Evolutionary conservation across 2,329 filamentous ascomycete species (phyloP).

Genomic region (Alternaria sp.): DNA sequence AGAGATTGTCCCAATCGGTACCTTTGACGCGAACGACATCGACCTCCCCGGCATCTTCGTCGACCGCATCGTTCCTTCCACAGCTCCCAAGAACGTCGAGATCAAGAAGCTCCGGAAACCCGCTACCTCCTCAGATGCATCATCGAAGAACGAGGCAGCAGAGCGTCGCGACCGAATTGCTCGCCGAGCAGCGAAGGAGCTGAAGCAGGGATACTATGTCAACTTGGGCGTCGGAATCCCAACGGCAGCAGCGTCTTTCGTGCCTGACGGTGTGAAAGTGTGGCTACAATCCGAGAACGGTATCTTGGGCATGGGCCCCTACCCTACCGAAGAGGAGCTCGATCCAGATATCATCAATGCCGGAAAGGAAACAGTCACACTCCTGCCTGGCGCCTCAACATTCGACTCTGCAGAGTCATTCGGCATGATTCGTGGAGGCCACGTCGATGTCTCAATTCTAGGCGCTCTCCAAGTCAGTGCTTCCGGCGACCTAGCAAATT

Average conservation of each 20-base stretch:
- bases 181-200: slow-evolving; percentile 82
- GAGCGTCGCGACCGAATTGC: slow-evolving; percentile 76
- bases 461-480: slow-evolving; percentile 88
- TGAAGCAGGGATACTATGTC: slow-evolving; percentile 94
- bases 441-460: slow-evolving; percentile 86
- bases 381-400: slow-evolving; percentile 77
- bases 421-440: slow-evolving; percentile 88
- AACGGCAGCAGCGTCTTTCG: slow-evolving; percentile 84
- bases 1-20: slow-evolving; percentile 86
- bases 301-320: slow-evolving; percentile 54
- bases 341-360: slow-evolving; percentile 91
- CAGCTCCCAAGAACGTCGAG: slow-evolving; percentile 78
- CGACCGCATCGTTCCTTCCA: slow-evolving; percentile 84
- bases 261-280: slow-evolving; percentile 63
- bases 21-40: slow-evolving; percentile 81
- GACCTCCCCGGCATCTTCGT: slow-evolving; percentile 93
- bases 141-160: slow-evolving; percentile 10
- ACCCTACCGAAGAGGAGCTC: slow-evolving; percentile 68
- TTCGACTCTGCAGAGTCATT: slow-evolving; percentile 91
- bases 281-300: slow-evolving; percentile 63
- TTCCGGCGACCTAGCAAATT: slow-evolving; percentile 84
- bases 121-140: slow-evolving; percentile 22
- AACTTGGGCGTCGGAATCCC: slow-evolving; percentile 94
- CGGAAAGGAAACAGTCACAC: slow-evolving; percentile 89
- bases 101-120: slow-evolving; percentile 44